Evolutionary conservation across 1,284 basidiomycete genomes (phyloP), one percentile per base, ranked within the genome.

Genomic region (Ustilago trichophora): DNA sequence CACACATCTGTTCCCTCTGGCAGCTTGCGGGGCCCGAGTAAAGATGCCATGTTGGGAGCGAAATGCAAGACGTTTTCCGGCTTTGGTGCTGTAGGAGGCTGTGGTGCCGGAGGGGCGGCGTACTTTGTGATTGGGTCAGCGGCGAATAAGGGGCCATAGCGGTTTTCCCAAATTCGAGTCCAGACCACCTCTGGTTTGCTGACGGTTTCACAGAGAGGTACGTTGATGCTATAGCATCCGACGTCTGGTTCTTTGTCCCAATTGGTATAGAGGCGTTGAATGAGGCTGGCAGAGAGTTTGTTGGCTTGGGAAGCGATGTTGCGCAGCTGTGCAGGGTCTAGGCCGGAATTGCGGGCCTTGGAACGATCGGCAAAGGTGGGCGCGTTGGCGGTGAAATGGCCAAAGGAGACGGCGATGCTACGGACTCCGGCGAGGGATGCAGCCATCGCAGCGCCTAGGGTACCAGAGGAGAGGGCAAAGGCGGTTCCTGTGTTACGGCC

Each of bases 401-500:
- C 78, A 32, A 72, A 81, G 3, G 73, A 76, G 16, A 81, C 50
- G 2, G 76, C 70, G 15, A 81, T 62, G 38, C 70, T 63, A 8
- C 62, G 58, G 3, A 75, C 66, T n/a, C 68, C 72, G 4, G 72
- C 49, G 12, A 80, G 55, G 3, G 78, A 62, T 0, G 67, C 78
- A 1, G 79, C 73, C 34, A 78, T 41, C 1, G 79, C 79, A 0
- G 73, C 79, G 12, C 77, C 79, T 3, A 81, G 47, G 8, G 79
- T 81, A n/a, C 79, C 79, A 3, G 75, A 77, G 11, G 73, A 75
- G 6, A 81, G 50, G 0, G 75, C 71, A 44, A 81, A 81, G 1
- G 79, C 76, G 0, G 76, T 75, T 10, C 79, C 79, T 7, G 79
- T 77, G 31, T 81, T 81, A 3, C 79, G 51, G 13, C 79, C 79